Percentiles rank a stretch among this genome's conserved stretches.
Conservation (phyloP, 2,329 filamentous ascomycete genomes). For the Dactylellina cionopaga region DNA sequence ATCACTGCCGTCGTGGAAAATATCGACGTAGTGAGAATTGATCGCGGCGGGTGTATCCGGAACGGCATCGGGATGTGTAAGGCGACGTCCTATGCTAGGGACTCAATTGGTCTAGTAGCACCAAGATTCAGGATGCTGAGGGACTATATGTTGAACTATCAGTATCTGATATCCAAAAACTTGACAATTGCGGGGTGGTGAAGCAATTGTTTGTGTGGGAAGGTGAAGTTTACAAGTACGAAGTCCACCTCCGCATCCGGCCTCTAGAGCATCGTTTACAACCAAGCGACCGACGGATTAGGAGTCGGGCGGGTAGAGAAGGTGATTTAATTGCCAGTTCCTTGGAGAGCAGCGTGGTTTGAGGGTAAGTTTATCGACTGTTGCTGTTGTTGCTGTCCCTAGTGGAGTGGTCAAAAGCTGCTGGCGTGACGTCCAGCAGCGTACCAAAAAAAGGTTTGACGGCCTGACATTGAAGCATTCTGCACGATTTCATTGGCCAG, state of each 20-base stretch:
- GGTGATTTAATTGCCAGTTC: not conserved
- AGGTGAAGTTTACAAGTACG: conserved; percentile 18
- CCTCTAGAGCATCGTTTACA: conserved; percentile 31
- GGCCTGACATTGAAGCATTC: conserved; percentile 19
- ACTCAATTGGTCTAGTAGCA: conserved; percentile 9
- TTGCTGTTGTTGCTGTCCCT: conserved; percentile 8
- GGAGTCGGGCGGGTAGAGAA: not conserved
- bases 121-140: conserved; percentile 6
- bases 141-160: not conserved
- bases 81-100: not conserved
- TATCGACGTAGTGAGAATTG: conserved; percentile 89
- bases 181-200: too few relatives aligned
- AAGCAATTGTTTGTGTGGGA: not conserved
- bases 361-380: not conserved
- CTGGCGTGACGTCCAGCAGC: conserved; percentile 16
- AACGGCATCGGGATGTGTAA: conserved; percentile 61
- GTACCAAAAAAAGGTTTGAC: conserved; percentile 19
- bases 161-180: conserved; percentile 36
- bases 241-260: conserved; percentile 31
- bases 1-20: conserved; percentile 92
- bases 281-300: conserved; percentile 14
- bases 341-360: conserved; percentile 2
- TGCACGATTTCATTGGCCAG: conserved; percentile 31
- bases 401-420: conserved; percentile 14
- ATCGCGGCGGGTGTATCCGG: conserved; percentile 88